Conservation (phyloP, 2,329 filamentous ascomycete genomes). For the Talaromyces rugulosus region DNA sequence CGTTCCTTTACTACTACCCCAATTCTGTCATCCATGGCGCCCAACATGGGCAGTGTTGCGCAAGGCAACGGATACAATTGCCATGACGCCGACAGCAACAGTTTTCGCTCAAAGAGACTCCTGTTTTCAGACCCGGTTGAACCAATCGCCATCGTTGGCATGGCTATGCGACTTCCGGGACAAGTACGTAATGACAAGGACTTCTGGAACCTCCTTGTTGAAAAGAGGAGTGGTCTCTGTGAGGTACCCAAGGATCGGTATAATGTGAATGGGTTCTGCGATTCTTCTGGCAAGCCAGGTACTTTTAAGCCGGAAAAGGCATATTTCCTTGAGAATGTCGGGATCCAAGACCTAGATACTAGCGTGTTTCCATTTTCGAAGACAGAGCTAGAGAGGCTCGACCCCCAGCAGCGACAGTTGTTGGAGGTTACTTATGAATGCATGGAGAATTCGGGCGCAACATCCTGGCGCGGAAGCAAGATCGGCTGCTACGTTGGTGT, state of each 20-base stretch:
- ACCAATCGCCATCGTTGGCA: constrained; percentile 9
- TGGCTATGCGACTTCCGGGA: constrained; percentile 13
- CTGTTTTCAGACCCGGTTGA: background rate
- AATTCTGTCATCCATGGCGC: background rate
- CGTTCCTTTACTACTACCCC: background rate
- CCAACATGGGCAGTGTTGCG: background rate
- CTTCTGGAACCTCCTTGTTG: constrained; percentile 13
- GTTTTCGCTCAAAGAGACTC: background rate
- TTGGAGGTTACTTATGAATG: constrained; percentile 32
- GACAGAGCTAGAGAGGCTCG: constrained; percentile 23
- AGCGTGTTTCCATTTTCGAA: constrained; percentile 28
- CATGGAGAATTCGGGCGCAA: constrained; percentile 28
- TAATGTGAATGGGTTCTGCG: constrained; percentile 12
- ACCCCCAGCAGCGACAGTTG: constrained; percentile 31
- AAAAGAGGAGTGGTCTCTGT: constrained; percentile 8
- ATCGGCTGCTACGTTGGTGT: constrained; percentile 27
- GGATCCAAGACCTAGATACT: constrained; percentile 14
- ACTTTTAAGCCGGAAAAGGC: constrained; percentile 11
- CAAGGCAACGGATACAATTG: background rate
- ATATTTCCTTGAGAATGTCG: constrained; percentile 25
- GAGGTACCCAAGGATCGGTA: constrained; percentile 13
- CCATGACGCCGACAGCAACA: background rate
- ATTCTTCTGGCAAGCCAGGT: background rate
- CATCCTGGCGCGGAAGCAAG: constrained; percentile 25
- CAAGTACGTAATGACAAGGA: constrained; percentile 5